These are phyloP conservation scores for Eremochloa ophiuroides DNA, from an alignment of 176 grass and related monocot species.

Conservation along the genomic window DNA sequence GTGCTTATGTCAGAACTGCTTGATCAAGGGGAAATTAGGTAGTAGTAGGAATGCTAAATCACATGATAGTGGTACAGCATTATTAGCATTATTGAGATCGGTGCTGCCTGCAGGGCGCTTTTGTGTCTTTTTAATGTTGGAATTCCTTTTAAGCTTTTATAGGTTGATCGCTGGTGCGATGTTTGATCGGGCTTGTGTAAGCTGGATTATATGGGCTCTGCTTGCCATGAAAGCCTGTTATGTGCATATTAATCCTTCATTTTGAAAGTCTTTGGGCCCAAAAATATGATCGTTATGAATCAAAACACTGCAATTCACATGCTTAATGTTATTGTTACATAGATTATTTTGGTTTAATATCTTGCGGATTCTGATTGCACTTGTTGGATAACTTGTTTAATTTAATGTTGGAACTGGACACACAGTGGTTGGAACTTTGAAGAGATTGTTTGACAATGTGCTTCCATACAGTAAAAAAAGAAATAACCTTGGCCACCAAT, in stretches of 20 bases:
- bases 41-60: background rate
- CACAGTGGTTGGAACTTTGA: too few species aligned
- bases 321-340: too few species aligned
- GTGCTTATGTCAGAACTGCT: background rate
- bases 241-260: background rate
- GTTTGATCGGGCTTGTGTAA: background rate
- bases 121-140: background rate
- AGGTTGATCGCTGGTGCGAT: background rate
- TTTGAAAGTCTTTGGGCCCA: background rate
- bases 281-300: background rate
- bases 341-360: too few species aligned
- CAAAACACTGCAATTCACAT: too few species aligned
- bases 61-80: background rate
- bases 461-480: too few species aligned
- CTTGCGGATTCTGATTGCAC: too few species aligned
- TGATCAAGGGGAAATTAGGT: background rate
- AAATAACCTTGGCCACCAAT: too few species aligned
- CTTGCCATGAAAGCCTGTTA: too few species aligned
- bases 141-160: background rate
- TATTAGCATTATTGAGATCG: background rate
- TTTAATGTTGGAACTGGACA: too few species aligned
- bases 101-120: background rate
- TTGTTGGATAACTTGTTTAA: too few species aligned
- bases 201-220: too few species aligned
- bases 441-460: too few species aligned